phyloP scores from a whole-genome alignment of 768 basidiomycete genomes.

The Boletus speciosus region DNA sequence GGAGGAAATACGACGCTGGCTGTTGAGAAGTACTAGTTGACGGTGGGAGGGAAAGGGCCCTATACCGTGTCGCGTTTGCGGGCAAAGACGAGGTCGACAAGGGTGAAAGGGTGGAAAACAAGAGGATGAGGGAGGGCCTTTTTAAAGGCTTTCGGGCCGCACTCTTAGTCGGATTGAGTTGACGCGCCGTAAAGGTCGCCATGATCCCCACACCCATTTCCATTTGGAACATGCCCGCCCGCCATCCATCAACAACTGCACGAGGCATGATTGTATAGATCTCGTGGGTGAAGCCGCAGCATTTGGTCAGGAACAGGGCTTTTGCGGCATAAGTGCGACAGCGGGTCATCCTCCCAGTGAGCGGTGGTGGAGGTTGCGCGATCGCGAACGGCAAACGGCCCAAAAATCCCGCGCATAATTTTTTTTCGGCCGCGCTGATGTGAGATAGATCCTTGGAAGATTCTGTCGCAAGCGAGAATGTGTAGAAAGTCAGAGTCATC shows the following conservation, averaged over 20 bases:
- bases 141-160: slow-evolving; percentile 2
- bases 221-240: slow-evolving; percentile 14
- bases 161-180: slow-evolving; percentile 1
- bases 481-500: background rate
- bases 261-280: slow-evolving; percentile 21
- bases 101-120: background rate
- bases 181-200: slow-evolving; percentile 15
- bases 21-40: background rate
- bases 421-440: slow-evolving; percentile 1
- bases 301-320: background rate
- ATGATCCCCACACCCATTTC: slow-evolving; percentile 16
- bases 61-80: background rate
- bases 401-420: background rate
- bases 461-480: slow-evolving; percentile 1
- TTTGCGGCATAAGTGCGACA: slow-evolving; percentile 7
- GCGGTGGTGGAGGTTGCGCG: background rate
- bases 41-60: background rate
- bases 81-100: background rate
- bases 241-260: slow-evolving; percentile 22
- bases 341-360: background rate
- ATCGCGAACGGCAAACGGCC: background rate
- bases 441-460: background rate
- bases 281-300: background rate
- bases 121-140: background rate
- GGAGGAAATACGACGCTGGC: background rate